Base-by-base conservation (phyloP, 2,329 filamentous ascomycete species). In the Alternaria gansuensis region DNA sequence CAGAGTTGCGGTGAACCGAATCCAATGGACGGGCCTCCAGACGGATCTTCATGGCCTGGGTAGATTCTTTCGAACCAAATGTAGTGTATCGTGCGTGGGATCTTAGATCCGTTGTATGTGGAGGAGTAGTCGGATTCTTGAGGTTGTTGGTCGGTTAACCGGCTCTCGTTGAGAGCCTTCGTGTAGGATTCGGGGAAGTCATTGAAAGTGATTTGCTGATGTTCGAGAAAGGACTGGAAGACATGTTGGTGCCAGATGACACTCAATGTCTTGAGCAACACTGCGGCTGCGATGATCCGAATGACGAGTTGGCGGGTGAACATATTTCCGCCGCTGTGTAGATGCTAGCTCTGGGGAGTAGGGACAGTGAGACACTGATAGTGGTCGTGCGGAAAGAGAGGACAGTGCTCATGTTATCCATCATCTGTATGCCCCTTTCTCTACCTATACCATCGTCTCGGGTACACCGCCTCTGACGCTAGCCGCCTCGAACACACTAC, bases 51-150 rank as follows among this genome's bases (percentile, higher is more conserved):
- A 28, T 51, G 54, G 29, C 28, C 56, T 17, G 57, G 43, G 13
- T 67, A 67, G 3, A 67, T 54, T 31, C 63, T 54, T 40, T 58
- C 43, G 37, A 63, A 67, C 54, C 60, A 65, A 17, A 67, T 65
- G 55, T 62, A 67, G 34, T 67, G 63, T 5, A 67, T 64, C 10
- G 24, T 57, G 26, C 54, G 54, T 8, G 64, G 60, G 23, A 67
- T 67, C 33, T 52, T 37, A 8, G 33, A 45, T 2, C 50, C 21
- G 4, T 48, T 29, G 23, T 64, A 65, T n/a, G 51, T 37, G 4
- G 55, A 31, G 7, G 37, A 24, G 48, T 65, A 63, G 45, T 64
- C 48, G 37, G 63, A 62, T 40, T 62, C 60, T 8, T 52, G 21
- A 21, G 59, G 58, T 4, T 50, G 51, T 14, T 65, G 33, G 14